Base-by-base conservation (phyloP, 805 yeast species). In the Candida anglica region DNA sequence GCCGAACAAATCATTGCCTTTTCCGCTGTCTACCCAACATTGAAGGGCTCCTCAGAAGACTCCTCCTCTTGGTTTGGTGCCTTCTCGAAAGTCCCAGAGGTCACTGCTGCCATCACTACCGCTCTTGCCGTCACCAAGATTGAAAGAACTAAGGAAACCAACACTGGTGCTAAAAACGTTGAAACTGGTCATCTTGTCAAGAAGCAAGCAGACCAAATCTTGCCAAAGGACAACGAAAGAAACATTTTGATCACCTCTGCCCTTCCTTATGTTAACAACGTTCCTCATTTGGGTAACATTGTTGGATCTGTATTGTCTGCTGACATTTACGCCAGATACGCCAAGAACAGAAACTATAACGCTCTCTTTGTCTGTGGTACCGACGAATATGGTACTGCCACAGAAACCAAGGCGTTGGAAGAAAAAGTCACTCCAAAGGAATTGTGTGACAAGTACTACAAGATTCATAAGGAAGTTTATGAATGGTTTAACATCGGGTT, bases 381-480 rank as follows among this genome's bases (percentile, higher is more conserved):
- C 24, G 99, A 93, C 58, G 99, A 93, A 66, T 93, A 93, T 58
- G 99, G 99, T 58, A 93, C 99, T 38, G 99, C 99, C 30, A 93
- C 98, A 11, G 99, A 93, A 63, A 93, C 98, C 19, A 93, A 91
- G 65, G 98, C 98, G 8, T 66, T 93, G 32, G 98, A 91, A 58
- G 98, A 93, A 54, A 80, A 83, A 27, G 83, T 86, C 40, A 75
- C 95, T 3, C 98, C 99, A 32, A 69, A 77, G 49, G 82, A 87
- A 56, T 71, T 93, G 48, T 93, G 98, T 72, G 87, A 83, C 60
- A 93, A 91, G 60, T 93, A 86, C 62, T 83, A 87, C 60, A 71
- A 73, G 39, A 73, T 93, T 45, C 99, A 93, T 60, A 73, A 80
- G 41, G 86, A 85, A 29, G 93, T 93, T 33, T 93, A 93, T 65